These are phyloP conservation scores for Leccinum fallax DNA, from an alignment of 1,284 basidiomycete genomes.

Conservation along the genomic window DNA sequence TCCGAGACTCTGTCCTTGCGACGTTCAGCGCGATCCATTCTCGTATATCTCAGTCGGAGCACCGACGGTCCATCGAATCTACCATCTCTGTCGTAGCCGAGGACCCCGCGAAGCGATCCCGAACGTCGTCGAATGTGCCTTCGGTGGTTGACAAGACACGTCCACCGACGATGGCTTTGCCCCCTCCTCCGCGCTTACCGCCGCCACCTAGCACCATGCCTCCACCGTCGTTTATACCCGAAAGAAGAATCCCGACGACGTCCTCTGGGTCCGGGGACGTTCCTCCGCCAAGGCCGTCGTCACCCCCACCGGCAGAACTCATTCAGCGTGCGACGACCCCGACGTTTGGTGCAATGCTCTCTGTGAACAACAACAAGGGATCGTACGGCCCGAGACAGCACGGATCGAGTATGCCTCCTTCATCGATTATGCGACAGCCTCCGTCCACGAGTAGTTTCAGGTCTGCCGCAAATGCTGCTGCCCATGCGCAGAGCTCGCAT, in stretches of 20 bases:
- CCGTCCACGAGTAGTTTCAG: constrained; percentile 78
- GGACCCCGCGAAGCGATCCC: constrained; percentile 50
- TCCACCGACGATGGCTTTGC: constrained; percentile 84
- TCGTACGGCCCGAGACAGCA: constrained; percentile 53
- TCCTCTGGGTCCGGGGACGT: constrained; percentile 53
- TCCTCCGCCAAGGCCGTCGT: constrained; percentile 82
- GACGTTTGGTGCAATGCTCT: constrained; percentile 64
- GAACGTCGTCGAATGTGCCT: constrained; percentile 51
- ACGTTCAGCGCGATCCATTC: constrained; percentile 40
- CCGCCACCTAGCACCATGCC: constrained; percentile 74
- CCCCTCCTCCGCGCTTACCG: constrained; percentile 80
- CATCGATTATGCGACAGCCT: constrained; percentile 63
- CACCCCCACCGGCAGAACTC: constrained; percentile 87
- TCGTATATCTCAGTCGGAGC: constrained; percentile 44
- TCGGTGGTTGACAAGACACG: constrained; percentile 71
- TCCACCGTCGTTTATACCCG: constrained; percentile 77
- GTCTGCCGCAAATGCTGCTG: too few species aligned
- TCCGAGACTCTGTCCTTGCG: constrained; percentile 43
- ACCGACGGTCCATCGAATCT: constrained; percentile 62
- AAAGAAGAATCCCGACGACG: constrained; percentile 58
- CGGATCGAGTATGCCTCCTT: constrained; percentile 73
- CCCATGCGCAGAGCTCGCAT: too few species aligned
- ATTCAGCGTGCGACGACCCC: constrained; percentile 87
- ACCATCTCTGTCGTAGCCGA: constrained; percentile 50
- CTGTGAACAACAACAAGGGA: constrained; percentile 56